Conservation (phyloP, 2,329 filamentous ascomycete genomes). For the Fusarium setosum region DNA sequence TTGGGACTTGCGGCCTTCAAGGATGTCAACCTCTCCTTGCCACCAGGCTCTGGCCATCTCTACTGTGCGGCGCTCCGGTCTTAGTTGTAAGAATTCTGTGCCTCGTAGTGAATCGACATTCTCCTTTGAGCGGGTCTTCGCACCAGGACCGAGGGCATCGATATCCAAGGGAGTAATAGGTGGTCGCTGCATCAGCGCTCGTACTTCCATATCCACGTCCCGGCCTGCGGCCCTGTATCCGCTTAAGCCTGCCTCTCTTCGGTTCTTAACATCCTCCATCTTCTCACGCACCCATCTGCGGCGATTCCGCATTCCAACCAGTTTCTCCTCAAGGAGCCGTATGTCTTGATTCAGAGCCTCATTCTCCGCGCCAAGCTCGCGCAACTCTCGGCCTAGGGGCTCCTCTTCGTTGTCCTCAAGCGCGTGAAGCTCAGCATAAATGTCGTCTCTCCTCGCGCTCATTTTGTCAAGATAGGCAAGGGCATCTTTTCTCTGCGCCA, state of each 20-base stretch:
- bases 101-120: conserved; percentile 51
- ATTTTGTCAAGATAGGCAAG: conserved; percentile 68
- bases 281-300: conserved; percentile 69
- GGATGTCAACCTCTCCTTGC: conserved; percentile 68
- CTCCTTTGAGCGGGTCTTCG: conserved; percentile 23
- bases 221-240: conserved; percentile 76
- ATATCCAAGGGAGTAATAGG: conserved; percentile 65
- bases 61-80: conserved; percentile 73
- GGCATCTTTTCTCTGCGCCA: conserved; percentile 67
- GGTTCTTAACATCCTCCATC: conserved; percentile 72
- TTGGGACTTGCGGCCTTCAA: conserved; percentile 65
- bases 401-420: conserved; percentile 68
- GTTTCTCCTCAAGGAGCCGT: conserved; percentile 70
- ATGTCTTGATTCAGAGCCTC: conserved; percentile 71
- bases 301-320: conserved; percentile 69
- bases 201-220: conserved; percentile 73
- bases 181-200: conserved; percentile 67
- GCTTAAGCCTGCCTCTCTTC: conserved; percentile 76
- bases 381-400: conserved; percentile 70
- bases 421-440: conserved; percentile 62
- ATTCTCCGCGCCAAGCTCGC: conserved; percentile 67
- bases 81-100: conserved; percentile 68
- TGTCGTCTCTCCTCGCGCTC: conserved; percentile 60
- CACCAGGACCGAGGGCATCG: conserved; percentile 50
- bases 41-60: conserved; percentile 80